Evolutionary conservation across 345 rosid species (phyloP), one percentile per base, ranked within the genome.

Genomic region (Laguncularia racemosa): DNA sequence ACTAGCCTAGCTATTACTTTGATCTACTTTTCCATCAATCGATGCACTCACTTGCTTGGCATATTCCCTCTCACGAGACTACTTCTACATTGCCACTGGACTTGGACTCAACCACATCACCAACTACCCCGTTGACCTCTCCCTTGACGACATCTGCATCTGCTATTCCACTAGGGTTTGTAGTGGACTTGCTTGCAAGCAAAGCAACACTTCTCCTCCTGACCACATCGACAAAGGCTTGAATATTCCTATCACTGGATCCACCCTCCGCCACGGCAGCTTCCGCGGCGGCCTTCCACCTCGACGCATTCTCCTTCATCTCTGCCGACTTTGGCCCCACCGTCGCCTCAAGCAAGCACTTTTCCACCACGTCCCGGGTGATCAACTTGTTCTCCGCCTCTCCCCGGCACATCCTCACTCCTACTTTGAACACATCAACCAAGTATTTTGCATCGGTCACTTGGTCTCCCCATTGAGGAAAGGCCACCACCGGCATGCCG

Each of bases 391-490:
- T 71, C 50, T 79, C 86, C 0, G 83, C 71, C 66, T 68, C 82
- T 44, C 96, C 97, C 7, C 88, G 75, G 71, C 84, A 53, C 67
- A 91, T 68, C 26, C 91, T 81, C 51, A 82, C 71, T 4, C 98
- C 92, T 0, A 71, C 68, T 72, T 79, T 79, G 49, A 79, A 82
- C 53, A 77, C 86, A 1, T 88, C 88, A 1, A 71, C 74, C 64
- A 88, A 60, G 66, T 78, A 91, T 60, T 76, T 74, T 1, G 97
- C 88, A 43, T 91, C 62, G 0, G 91, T 85, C 44, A 82, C 90
- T 60, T 91, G 98, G 70, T 91, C 98, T 0, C 92, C 90, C 96
- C 92, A 88, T 12, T 76, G 91, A 3, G 95, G 96, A 40, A 75
- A 85, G 2, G 86, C 80, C 20, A 88, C 68, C 20, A 90, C 75